Evolutionary conservation across 2,329 filamentous ascomycete genomes (phyloP).

Genomic region (Aspergillus melleus): DNA sequence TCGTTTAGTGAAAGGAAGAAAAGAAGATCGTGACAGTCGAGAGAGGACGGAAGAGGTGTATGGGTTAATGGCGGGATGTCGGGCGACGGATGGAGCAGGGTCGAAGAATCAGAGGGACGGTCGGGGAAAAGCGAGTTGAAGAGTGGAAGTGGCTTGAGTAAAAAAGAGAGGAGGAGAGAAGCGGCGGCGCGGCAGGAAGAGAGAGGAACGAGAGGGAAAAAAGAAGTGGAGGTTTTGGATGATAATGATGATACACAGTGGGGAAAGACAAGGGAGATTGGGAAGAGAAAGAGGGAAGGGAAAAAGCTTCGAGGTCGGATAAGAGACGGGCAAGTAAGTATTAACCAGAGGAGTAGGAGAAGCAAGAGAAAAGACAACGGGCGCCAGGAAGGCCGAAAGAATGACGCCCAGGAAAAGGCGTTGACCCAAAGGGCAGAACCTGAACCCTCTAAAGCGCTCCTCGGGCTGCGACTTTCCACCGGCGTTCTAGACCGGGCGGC

Average conservation of each 20-base stretch:
- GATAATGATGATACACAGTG: constrained; percentile 22
- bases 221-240: constrained; percentile 9
- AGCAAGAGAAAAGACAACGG: background rate
- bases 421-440: background rate
- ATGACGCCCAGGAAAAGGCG: constrained; percentile 21
- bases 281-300: constrained; percentile 18
- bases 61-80: background rate
- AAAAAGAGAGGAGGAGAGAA: constrained; percentile 9
- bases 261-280: constrained; percentile 16
- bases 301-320: constrained; percentile 13
- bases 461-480: constrained; percentile 20
- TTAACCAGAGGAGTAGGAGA: constrained; percentile 4
- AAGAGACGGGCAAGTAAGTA: constrained; percentile 8
- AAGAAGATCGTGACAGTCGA: background rate
- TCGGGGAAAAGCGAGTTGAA: constrained; percentile 13
- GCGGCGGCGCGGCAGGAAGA: constrained; percentile 9
- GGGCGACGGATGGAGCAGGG: background rate
- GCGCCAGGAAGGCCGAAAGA: constrained; percentile 7
- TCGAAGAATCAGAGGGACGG: constrained; percentile 5
- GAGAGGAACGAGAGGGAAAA: constrained; percentile 10
- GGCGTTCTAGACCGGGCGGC: constrained; percentile 22
- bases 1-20: background rate
- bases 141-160: constrained; percentile 11
- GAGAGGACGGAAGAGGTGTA: background rate
- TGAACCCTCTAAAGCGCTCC: constrained; percentile 2